Conservation (phyloP, 495 filamentous ascomycete genomes). For the Opeltia flavorubescens region DNA sequence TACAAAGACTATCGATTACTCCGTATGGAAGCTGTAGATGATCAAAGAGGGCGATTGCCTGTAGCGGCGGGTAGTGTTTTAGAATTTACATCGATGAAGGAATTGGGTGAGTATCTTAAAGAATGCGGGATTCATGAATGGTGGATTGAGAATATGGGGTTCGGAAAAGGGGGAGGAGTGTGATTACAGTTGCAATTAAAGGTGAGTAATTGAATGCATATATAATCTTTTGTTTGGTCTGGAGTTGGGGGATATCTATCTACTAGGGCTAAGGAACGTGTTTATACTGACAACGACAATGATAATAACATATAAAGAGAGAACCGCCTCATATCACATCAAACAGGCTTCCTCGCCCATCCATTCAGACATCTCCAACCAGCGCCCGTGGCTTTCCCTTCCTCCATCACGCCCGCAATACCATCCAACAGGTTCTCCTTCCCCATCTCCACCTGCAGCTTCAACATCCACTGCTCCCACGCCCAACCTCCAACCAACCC, state of each 20-base stretch:
- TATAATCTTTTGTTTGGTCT: too few species aligned
- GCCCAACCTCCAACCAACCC: constrained; percentile 78
- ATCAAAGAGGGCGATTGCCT: constrained; percentile 9
- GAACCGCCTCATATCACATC: too few species aligned
- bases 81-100: constrained; percentile 28
- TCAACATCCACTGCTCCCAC: constrained; percentile 94
- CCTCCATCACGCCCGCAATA: constrained; percentile 67
- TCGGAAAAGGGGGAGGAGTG: neutral
- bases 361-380: constrained; percentile 81
- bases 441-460: constrained; percentile 71
- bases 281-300: too few species aligned
- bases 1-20: constrained; percentile 40
- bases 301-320: too few species aligned
- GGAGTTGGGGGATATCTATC: too few species aligned
- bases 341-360: constrained; percentile 70
- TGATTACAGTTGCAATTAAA: neutral
- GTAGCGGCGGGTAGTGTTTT: constrained; percentile 30
- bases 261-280: too few species aligned
- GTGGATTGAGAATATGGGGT: constrained; percentile 39
- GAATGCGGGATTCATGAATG: constrained; percentile 29
- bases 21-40: constrained; percentile 19
- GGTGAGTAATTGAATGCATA: neutral
- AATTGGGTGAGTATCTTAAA: constrained; percentile 17
- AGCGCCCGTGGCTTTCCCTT: constrained; percentile 61
- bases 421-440: constrained; percentile 59